phyloP scores from a whole-genome alignment of 2,329 filamentous ascomycete species.

The Sporothrix pallida region DNA sequence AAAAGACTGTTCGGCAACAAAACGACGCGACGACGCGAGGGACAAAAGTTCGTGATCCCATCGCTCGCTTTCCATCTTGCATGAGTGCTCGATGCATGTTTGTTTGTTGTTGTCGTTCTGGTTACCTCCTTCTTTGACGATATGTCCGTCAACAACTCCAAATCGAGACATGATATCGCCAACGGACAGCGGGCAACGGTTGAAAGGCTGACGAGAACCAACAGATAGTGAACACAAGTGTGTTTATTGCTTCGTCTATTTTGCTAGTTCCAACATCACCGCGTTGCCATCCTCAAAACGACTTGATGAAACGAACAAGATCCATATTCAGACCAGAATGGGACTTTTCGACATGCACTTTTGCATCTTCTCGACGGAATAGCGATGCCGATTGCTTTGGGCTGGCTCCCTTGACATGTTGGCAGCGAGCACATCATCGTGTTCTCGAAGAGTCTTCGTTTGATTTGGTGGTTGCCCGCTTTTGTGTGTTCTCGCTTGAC shows the following conservation, averaged over 20 bases:
- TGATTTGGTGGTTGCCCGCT: neutral
- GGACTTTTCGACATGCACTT: neutral
- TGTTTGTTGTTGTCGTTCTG: neutral
- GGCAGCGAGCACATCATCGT: neutral
- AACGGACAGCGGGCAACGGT: neutral
- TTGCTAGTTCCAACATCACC: neutral
- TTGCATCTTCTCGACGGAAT: neutral
- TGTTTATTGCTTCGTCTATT: neutral
- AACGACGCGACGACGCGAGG: neutral
- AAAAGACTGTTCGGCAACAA: neutral
- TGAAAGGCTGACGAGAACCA: neutral
- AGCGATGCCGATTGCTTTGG: neutral
- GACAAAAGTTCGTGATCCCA: neutral
- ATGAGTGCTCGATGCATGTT: neutral
- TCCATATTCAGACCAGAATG: neutral
- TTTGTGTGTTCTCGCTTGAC: neutral
- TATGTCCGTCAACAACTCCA: neutral
- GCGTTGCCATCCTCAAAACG: neutral
- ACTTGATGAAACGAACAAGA: neutral
- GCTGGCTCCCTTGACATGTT: too few species aligned
- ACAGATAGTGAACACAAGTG: neutral
- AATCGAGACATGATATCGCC: neutral
- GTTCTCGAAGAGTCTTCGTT: neutral
- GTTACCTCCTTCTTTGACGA: neutral
- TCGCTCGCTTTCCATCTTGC: slow-evolving; percentile 9